Evolutionary conservation across 805 yeast species (phyloP).

Genomic region (Myxozyma neglecta): DNA sequence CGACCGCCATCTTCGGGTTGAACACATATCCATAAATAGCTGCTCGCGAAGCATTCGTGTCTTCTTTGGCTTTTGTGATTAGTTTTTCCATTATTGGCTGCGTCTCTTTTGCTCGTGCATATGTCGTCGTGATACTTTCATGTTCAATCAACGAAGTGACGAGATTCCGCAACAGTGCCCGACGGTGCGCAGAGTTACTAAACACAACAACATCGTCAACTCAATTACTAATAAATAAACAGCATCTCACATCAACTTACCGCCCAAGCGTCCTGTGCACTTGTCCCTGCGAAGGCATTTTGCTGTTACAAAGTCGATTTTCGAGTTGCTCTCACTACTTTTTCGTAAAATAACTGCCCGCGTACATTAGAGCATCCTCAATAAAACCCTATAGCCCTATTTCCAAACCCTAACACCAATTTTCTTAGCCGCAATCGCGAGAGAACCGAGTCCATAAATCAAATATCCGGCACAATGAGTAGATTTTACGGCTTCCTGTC

Average conservation of each 20-base stretch:
- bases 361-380: too few species aligned
- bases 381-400: too few species aligned
- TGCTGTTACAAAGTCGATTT: background rate
- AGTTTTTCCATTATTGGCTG: slow-evolving; percentile 62
- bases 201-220: background rate
- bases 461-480: slow-evolving; percentile 42
- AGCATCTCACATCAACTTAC: slow-evolving; percentile 3
- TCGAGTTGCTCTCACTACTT: background rate
- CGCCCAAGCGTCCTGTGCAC: slow-evolving; percentile 28
- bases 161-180: slow-evolving; percentile 52
- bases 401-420: too few species aligned
- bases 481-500: slow-evolving; percentile 58
- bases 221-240: background rate
- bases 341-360: too few species aligned
- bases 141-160: slow-evolving; percentile 67
- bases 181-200: slow-evolving; percentile 24
- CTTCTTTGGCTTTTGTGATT: slow-evolving; percentile 57
- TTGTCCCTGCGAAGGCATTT: slow-evolving; percentile 31
- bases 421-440: background rate
- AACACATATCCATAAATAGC: slow-evolving; percentile 47
- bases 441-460: background rate
- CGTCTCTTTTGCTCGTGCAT: slow-evolving; percentile 71
- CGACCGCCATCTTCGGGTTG: slow-evolving; percentile 52
- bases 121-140: slow-evolving; percentile 70
- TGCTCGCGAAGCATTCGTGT: slow-evolving; percentile 29